Evolutionary conservation across 2,329 filamentous ascomycete genomes (phyloP), one percentile per base, ranked within the genome.

Genomic region (Ramularia endophylla): DNA sequence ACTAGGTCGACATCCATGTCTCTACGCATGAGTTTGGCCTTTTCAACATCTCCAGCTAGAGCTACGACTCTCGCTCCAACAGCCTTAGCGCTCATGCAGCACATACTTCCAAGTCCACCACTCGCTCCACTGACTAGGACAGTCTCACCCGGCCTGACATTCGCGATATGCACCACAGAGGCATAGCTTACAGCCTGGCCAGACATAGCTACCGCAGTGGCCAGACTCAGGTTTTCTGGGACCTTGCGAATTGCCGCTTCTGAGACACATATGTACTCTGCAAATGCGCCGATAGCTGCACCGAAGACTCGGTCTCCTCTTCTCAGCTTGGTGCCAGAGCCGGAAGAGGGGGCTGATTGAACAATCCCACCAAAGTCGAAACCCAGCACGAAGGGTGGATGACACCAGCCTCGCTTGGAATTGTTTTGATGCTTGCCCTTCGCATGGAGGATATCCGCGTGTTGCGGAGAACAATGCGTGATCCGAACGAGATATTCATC

Each of bases 301-400:
- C 77, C 78, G 51, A 78, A 80, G 18, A 81, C 74, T 12, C 65
- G 61, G 32, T 75, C 70, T 5, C 75, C 76, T 3, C 61, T 61
- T 16, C 55, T 55, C 44, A 74, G 70, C n/a, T 38, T 18, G 8
- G 20, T 36, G 3, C 1, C 12, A 2, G 9, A 9, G 12, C 42
- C 43, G 15, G 29, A 37, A 4, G 56, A 15, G 0, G 70, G 66
- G 0, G 67, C 55, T 2, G 60, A 60, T 25, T 69, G 45, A 1
- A 81, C 64, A 2, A 69, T 62, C n/a, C 77, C 77, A 1, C 75
- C 65, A 52, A 80, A 81, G 54, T 81, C 77, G n/a, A 74, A 73
- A 9, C 77, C 77, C 0, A 80, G 67, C 1, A 68, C 70, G 59
- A 81, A 81, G 0, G 77, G 77, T 1, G 76, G 77, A 22, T 64